Percentiles rank a stretch among this genome's conserved stretches.
phyloP scores from a whole-genome alignment of 441 rosid genomes.

The Populus tomentosa region DNA sequence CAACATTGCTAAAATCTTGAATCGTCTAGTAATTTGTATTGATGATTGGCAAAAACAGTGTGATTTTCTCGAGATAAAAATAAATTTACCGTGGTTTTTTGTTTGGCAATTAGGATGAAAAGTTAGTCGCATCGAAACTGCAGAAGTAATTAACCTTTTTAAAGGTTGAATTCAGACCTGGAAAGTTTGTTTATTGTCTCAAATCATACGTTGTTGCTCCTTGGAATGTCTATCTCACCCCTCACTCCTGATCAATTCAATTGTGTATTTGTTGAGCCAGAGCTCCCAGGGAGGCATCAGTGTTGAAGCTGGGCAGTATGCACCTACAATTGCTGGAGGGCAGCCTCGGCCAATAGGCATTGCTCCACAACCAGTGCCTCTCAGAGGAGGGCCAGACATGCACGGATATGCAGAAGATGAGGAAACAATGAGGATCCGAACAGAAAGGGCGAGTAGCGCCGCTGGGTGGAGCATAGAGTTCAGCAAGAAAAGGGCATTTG shows the following conservation, averaged over 20 bases:
- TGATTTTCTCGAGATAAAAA: neutral
- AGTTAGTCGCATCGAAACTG: neutral
- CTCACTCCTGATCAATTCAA: neutral
- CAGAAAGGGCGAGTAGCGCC: slow-evolving; percentile 73
- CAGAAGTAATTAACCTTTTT: neutral
- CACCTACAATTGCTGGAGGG: slow-evolving; percentile 61
- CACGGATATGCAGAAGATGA: slow-evolving; percentile 59
- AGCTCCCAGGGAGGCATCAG: slow-evolving; percentile 33
- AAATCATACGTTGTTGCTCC: neutral
- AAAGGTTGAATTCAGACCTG: neutral
- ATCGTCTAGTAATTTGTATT: neutral
- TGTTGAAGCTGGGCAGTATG: slow-evolving; percentile 44
- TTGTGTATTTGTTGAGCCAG: slow-evolving; percentile 20
- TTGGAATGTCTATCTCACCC: neutral
- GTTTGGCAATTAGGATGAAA: neutral
- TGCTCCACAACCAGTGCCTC: slow-evolving; percentile 72
- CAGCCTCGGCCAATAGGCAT: slow-evolving; percentile 75
- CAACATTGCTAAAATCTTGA: neutral
- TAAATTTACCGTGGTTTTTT: neutral
- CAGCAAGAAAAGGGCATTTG: slow-evolving; percentile 75
- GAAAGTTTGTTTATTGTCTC: neutral
- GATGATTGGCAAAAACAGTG: neutral
- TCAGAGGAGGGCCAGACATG: slow-evolving; percentile 43
- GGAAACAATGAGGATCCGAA: slow-evolving; percentile 60
- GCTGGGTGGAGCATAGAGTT: slow-evolving; percentile 83